phyloP scores from a whole-genome alignment of 208 protist species.

The Vickermania ingenoplastis region DNA sequence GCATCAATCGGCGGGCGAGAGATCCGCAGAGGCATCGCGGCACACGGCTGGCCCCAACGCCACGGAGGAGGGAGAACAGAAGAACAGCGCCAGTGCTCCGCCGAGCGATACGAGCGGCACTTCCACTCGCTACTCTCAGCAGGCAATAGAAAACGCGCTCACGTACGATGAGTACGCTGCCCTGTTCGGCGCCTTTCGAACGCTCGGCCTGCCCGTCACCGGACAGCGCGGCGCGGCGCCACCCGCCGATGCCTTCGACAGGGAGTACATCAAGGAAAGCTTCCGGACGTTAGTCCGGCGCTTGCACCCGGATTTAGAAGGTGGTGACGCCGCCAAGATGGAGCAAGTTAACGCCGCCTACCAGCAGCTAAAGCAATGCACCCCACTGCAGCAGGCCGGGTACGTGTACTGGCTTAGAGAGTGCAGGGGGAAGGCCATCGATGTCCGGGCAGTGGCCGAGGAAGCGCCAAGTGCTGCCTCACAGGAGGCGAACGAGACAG shows the following conservation, averaged over 20 bases:
- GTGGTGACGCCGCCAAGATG: conserved; percentile 21
- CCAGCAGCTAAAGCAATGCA: conserved; percentile 10
- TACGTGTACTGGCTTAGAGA: conserved; percentile 22
- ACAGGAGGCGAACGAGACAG: neutral
- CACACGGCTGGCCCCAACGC: no score
- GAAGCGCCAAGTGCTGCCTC: neutral
- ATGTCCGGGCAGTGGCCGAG: no score
- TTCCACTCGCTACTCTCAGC: no score
- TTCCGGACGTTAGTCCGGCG: conserved; percentile 28
- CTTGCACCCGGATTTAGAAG: conserved; percentile 28
- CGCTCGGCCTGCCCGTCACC: conserved; percentile 10
- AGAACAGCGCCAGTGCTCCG: no score
- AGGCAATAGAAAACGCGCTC: neutral
- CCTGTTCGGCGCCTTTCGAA: conserved; percentile 10
- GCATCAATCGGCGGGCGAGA: no score
- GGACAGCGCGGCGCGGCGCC: conserved; percentile 8
- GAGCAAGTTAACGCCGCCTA: conserved; percentile 35
- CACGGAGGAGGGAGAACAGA: no score
- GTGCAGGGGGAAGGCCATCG: neutral
- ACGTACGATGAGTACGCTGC: conserved; percentile 9
- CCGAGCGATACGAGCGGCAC: no score
- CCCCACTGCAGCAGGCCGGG: conserved; percentile 3
- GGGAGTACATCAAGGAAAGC: conserved; percentile 14
- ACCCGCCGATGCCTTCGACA: neutral
- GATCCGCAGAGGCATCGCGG: no score